Percentiles rank a stretch among this genome's conserved stretches.
Conservation (phyloP, 805 yeast species). For the Saturnispora serradocipensis region DNA sequence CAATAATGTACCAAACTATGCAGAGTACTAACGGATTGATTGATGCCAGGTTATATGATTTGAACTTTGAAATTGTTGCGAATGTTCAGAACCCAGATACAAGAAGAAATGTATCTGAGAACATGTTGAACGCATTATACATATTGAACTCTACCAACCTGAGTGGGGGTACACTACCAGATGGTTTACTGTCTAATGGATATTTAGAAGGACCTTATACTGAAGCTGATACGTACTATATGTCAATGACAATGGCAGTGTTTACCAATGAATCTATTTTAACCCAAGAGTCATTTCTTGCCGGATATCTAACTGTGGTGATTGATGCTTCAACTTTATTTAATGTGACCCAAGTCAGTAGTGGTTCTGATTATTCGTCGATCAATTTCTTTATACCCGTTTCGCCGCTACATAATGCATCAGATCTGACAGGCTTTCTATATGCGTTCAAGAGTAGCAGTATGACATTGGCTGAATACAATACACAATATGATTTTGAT, state of each 20-base stretch:
- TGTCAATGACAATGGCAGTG: slow-evolving; percentile 74
- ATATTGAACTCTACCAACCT: slow-evolving; percentile 15
- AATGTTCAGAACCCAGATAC: slow-evolving; percentile 30
- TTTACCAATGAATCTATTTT: slow-evolving; percentile 65
- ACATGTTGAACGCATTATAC: slow-evolving; percentile 36
- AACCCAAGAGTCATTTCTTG: slow-evolving; percentile 45
- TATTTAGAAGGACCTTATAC: slow-evolving; percentile 57
- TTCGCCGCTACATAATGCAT: slow-evolving; percentile 16
- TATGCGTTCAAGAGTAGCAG: slow-evolving; percentile 35
- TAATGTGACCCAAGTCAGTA: slow-evolving; percentile 23
- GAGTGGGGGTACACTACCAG: slow-evolving; percentile 29
- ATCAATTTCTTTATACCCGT: slow-evolving; percentile 21
- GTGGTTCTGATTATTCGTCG: slow-evolving; percentile 26
- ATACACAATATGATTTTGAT: slow-evolving; percentile 7
- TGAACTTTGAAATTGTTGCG: slow-evolving; percentile 41
- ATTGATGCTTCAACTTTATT: slow-evolving; percentile 32
- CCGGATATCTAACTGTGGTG: slow-evolving; percentile 63
- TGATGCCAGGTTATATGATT: slow-evolving; percentile 59
- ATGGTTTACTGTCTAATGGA: slow-evolving; percentile 34
- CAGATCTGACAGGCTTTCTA: slow-evolving; percentile 27
- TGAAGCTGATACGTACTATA: slow-evolving; percentile 38
- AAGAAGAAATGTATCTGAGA: slow-evolving; percentile 26
- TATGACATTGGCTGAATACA: background rate
- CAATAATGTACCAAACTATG: slow-evolving; percentile 51
- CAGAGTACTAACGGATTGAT: slow-evolving; percentile 55